phyloP scores from a whole-genome alignment of 371 early-diverging fungal genomes.

The Nosema bombycis region DNA sequence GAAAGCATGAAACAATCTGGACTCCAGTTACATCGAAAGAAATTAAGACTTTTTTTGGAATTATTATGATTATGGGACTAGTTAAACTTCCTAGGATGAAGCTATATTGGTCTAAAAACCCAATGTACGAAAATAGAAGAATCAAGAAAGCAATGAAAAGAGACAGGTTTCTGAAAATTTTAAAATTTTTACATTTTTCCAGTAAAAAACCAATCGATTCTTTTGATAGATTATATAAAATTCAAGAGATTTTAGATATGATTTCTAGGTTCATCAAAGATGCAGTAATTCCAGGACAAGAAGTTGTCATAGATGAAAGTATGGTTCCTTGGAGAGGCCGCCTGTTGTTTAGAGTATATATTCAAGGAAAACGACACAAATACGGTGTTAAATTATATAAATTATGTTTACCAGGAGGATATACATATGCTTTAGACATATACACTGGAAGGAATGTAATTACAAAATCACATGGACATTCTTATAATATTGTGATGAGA shows the following conservation, averaged over 20 bases:
- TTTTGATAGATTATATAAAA: background rate
- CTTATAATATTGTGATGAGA: background rate
- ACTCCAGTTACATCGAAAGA: background rate
- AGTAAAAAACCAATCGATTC: background rate
- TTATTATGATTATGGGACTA: background rate
- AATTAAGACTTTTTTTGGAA: background rate
- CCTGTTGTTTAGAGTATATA: too few species aligned
- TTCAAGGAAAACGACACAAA: too few species aligned
- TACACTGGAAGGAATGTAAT: background rate
- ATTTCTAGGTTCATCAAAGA: background rate
- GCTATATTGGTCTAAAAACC: too few species aligned
- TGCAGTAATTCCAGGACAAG: background rate
- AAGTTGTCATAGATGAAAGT: background rate
- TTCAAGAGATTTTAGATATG: background rate
- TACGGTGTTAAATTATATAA: too few species aligned
- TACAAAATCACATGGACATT: background rate
- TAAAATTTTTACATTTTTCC: background rate
- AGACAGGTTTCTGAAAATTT: background rate
- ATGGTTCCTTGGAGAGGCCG: too few species aligned
- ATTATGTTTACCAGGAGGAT: too few species aligned
- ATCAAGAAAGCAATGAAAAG: background rate
- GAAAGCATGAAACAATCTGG: background rate
- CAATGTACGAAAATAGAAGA: too few species aligned
- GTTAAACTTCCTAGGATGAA: background rate
- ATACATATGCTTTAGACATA: too few species aligned